phyloP scores from a whole-genome alignment of 176 grass and related monocot genomes.

The Carex parvula region DNA sequence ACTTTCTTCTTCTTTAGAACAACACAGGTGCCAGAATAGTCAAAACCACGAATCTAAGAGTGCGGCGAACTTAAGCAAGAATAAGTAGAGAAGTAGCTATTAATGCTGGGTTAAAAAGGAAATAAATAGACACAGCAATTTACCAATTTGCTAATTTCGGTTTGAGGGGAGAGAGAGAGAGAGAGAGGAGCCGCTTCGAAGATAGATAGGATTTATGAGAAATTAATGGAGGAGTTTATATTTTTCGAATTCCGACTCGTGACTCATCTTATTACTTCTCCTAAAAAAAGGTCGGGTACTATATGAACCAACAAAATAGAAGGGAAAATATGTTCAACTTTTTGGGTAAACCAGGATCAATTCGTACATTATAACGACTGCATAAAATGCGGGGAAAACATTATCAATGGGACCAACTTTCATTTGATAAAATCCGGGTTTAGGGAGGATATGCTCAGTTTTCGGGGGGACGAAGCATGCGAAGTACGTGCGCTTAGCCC shows the following conservation, averaged over 20 bases:
- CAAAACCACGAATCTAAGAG: background rate
- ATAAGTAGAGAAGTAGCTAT: slow-evolving; percentile 5
- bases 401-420: background rate
- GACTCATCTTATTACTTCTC: background rate
- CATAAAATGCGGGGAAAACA: background rate
- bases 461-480: background rate
- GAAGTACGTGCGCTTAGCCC: background rate
- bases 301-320: background rate
- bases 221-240: background rate
- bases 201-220: slow-evolving; percentile 15
- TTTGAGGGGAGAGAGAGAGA: background rate
- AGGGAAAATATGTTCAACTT: background rate
- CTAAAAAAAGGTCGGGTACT: background rate
- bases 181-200: slow-evolving; percentile 10
- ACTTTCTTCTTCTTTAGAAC: background rate
- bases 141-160: slow-evolving; percentile 24
- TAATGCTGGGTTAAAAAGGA: slow-evolving; percentile 5
- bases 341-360: background rate
- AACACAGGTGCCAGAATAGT: background rate
- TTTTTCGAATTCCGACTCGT: background rate
- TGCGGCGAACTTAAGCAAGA: background rate
- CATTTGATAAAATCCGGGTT: background rate
- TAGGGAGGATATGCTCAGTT: background rate
- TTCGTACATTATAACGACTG: background rate
- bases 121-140: slow-evolving; percentile 3